Evolutionary conservation across 768 basidiomycete species (phyloP).

Genomic region (Coprinopsis cinerea): DNA sequence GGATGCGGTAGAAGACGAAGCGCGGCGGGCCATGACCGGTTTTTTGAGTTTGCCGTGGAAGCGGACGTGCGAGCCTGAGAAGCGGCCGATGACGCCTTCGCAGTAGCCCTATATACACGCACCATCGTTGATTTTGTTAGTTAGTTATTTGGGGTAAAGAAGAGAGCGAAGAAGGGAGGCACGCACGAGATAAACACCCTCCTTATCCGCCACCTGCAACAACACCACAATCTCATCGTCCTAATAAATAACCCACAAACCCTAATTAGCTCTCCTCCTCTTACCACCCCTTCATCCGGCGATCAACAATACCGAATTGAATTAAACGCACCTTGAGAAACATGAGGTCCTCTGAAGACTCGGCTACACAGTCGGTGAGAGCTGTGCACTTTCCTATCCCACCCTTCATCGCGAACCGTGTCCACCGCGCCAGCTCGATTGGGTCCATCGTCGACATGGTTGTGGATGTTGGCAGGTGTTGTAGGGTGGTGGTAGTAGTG

Average conservation of each 20-base stretch:
- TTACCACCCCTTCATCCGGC: too few species aligned
- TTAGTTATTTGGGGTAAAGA: too few species aligned
- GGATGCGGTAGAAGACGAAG: conserved; percentile 19
- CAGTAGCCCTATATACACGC: conserved; percentile 60
- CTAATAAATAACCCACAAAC: conserved; percentile 33
- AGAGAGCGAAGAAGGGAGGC: too few species aligned
- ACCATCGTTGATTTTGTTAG: not conserved
- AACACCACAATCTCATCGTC: conserved; percentile 77
- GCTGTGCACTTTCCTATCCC: conserved; percentile 82
- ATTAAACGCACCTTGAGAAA: conserved; percentile 63
- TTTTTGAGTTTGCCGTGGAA: conserved; percentile 76
- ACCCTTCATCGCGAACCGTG: conserved; percentile 77
- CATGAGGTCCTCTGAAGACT: conserved; percentile 75
- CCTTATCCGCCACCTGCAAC: conserved; percentile 55
- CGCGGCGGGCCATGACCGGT: conserved; percentile 70
- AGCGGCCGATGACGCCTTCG: conserved; percentile 81
- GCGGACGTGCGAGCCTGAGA: conserved; percentile 54
- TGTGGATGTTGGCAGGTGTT: too few species aligned
- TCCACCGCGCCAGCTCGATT: conserved; percentile 71
- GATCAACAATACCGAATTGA: not conserved
- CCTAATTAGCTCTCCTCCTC: too few species aligned
- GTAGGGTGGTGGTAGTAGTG: too few species aligned
- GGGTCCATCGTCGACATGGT: conserved; percentile 54
- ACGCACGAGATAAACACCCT: conserved; percentile 55
- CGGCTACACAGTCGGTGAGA: conserved; percentile 66